Conservation (phyloP, 495 filamentous ascomycete species). For the Astrothelium macrocarpum region DNA sequence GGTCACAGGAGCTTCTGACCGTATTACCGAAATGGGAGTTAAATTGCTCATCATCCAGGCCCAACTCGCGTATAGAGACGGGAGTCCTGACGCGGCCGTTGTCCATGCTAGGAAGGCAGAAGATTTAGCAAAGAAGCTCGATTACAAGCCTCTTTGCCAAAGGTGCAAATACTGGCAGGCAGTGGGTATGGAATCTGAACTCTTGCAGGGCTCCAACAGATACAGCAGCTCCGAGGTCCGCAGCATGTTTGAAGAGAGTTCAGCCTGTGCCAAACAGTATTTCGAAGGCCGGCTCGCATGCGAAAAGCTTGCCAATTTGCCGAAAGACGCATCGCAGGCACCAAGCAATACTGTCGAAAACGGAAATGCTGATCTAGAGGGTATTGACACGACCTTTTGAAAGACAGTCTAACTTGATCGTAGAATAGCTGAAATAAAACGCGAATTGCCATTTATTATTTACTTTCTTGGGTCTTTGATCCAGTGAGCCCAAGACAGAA, state of each 20-base stretch:
- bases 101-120: neutral
- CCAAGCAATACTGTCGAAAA: no score
- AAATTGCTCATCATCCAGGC: neutral
- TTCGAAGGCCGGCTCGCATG: neutral
- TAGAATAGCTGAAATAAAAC: no score
- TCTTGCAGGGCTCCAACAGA: neutral
- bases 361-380: no score
- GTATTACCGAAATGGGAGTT: neutral
- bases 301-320: neutral
- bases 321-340: neutral
- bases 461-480: no score
- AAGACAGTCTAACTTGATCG: no score
- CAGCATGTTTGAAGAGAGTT: neutral
- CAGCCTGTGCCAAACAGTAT: neutral
- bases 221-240: neutral
- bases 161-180: neutral
- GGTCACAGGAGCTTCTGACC: neutral
- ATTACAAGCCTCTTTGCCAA: constrained; percentile 1
- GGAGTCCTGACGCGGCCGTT: neutral
- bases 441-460: no score
- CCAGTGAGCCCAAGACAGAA: no score
- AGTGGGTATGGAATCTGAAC: neutral
- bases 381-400: no score
- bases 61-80: neutral
- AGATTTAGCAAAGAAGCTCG: neutral